Evolutionary conservation across 2,329 filamentous ascomycete genomes (phyloP), one percentile per base, ranked within the genome.

Genomic region (Whalleya microplaca): DNA sequence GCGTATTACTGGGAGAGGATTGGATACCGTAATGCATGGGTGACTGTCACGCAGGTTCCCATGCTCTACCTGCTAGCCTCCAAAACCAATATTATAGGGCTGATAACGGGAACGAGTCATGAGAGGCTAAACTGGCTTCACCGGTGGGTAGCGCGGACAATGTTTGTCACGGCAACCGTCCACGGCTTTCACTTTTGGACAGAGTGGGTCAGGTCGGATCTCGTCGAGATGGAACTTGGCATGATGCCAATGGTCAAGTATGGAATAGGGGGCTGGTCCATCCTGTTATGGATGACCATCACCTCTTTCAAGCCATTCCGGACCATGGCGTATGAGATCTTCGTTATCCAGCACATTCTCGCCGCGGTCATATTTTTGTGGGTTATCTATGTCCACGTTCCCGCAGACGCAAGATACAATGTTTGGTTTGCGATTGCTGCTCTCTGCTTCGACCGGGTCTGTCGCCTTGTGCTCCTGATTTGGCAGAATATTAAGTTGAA

Each of bases 41-140:
- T 88, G 21, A 81, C 84, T 9, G 74, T 87, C 45, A 84, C 80
- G 2, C 87, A 89, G 69, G 78, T 89, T 42, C 86, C 86, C 0
- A 75, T 89, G 19, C 75, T 89, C 9, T 88, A 85, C 64, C 75
- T 89, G 2, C 77, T 89, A 14, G 80, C 84, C 21, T 82, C 81
- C 60, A 86, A 87, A 67, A 78, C 80, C 58, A 86, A 78, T 60
- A 66, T 84, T 19, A 73, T 90, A n/a, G 86, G 84, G 1, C 76
- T 80, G 51, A 72, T 91, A 21, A 78, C 82, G 3, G 88, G 87
- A 10, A 79, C 82, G 9, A 85, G 86, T 58, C 85, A 90, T 66
- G 88, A 91, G 72, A 80, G 85, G 8, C 75, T 91, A 55, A 90
- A 89, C 69, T 91, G 88, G 88, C 72, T 90, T 50, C 88, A 91